Evolutionary conservation across 2,329 filamentous ascomycete genomes (phyloP), one percentile per base, ranked within the genome.

Genomic region (Verticillium tricorpus): DNA sequence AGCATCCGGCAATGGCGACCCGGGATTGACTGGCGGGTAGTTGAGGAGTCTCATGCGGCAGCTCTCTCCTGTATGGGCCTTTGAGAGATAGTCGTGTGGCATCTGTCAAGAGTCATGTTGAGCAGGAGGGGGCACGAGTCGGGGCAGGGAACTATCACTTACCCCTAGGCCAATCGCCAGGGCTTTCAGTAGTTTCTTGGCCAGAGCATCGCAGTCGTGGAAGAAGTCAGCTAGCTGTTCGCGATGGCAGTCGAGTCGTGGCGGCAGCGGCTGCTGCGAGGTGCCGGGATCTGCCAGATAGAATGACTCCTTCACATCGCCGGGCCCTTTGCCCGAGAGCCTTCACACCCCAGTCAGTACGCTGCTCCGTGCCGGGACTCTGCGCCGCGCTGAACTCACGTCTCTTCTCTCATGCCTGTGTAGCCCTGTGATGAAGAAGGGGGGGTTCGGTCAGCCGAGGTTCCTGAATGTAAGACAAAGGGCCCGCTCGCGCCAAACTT

Each of bases 151-250:
- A n/a, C n/a, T 50, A 22, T 17, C 22, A 68, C 74, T 62, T 75
- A 90, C 88, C 61, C 85, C 82, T 0, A 98, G 83, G 0, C 92
- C 93, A 7, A 90, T 80, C 37, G 90, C 92, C 56, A 98, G 89
- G 1, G 59, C 64, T 34, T 63, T 59, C 22, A 65, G 22, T 11
- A 65, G 37, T 1, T 45, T 64, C 45, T 61, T 63, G 5, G 63
- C 61, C 14, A 64, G 40, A 3, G 14, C 14, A 14, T 63, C 63
- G 17, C 61, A 65, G 40, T 32, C 59, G 2, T 57, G 28, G 54
- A 64, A 65, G 54, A 65, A 65, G 12, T 32, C 56, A 1, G 63
- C 28, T 37, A 65, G 31, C 9, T 19, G 35, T 9, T 56, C 34
- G 6, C 64, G 61, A 15, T 56, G 57, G 6, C 14, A 14, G 19